phyloP scores from a whole-genome alignment of 345 rosid species.

The Sisymbrium altissimum region DNA sequence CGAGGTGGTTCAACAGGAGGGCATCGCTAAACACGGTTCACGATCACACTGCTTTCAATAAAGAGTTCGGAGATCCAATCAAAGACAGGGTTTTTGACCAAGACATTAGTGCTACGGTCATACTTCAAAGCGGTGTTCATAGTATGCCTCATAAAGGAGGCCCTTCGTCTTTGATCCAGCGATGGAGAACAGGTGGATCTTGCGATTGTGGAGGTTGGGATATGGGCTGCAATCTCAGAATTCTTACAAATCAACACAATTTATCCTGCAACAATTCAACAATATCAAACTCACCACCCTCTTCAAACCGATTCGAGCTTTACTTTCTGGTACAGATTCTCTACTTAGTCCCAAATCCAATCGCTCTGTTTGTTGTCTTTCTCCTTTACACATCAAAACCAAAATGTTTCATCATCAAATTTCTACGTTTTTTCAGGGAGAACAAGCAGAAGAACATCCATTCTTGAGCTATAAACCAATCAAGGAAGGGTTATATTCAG shows the following conservation, averaged over 20 bases:
- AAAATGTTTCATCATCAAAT: not conserved
- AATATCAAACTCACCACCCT: conserved; percentile 35
- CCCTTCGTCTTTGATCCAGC: conserved; percentile 80
- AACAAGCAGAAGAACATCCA: conserved; percentile 46
- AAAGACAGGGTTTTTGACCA: conserved; percentile 25
- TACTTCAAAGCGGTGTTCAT: conserved; percentile 88
- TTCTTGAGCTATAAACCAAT: conserved; percentile 55
- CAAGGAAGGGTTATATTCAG: conserved; percentile 78
- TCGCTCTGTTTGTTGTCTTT: not conserved
- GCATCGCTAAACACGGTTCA: conserved; percentile 32
- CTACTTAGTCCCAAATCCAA: not conserved
- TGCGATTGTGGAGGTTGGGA: conserved; percentile 99
- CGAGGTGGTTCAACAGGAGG: conserved; percentile 34
- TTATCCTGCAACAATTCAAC: conserved; percentile 32
- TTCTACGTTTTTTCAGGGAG: conserved; percentile 50
- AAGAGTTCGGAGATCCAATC: conserved; percentile 21
- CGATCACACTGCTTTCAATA: conserved; percentile 19
- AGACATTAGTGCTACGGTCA: conserved; percentile 54
- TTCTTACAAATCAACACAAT: conserved; percentile 48
- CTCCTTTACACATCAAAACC: conserved; percentile 1
- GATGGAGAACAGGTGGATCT: conserved; percentile 91
- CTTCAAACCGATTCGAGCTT: conserved; percentile 49
- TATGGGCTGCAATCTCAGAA: conserved; percentile 69
- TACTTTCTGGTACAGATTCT: conserved; percentile 48
- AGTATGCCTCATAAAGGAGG: conserved; percentile 79